Conservation (phyloP, 805 yeast genomes). For the Blastobotrys chiropterorum region DNA sequence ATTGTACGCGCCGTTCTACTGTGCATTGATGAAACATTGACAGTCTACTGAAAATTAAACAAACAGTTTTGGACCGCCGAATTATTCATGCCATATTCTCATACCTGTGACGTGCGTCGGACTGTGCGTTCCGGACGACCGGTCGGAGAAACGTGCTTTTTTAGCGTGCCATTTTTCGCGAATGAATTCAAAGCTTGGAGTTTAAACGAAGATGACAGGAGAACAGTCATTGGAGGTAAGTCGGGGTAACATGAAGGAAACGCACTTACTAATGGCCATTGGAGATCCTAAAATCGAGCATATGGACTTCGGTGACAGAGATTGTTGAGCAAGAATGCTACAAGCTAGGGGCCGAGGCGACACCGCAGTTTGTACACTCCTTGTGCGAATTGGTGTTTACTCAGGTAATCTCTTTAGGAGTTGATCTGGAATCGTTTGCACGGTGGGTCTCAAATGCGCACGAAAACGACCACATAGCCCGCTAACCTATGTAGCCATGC, state of each 20-base stretch:
- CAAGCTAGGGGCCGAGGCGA: conserved; percentile 19
- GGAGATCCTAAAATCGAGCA: conserved; percentile 22
- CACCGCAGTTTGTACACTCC: conserved; percentile 30
- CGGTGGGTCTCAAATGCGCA: conserved; percentile 15
- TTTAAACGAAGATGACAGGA: conserved; percentile 1
- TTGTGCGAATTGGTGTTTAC: conserved; percentile 28
- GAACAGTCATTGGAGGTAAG: conserved; percentile 5
- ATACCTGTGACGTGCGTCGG: too few relatives aligned
- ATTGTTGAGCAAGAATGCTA: conserved; percentile 27
- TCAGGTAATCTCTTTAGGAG: conserved; percentile 26
- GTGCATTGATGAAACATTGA: too few relatives aligned
- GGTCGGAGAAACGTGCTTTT: too few relatives aligned
- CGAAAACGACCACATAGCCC: not conserved
- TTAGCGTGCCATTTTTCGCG: too few relatives aligned
- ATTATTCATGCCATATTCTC: too few relatives aligned
- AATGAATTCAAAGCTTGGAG: too few relatives aligned
- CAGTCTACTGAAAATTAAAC: too few relatives aligned
- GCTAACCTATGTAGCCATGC: conserved; percentile 29
- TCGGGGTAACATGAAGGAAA: too few relatives aligned
- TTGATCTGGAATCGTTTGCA: conserved; percentile 28
- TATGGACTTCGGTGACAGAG: conserved; percentile 27
- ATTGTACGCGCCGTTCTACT: too few relatives aligned
- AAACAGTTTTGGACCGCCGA: too few relatives aligned
- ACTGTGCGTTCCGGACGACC: too few relatives aligned
- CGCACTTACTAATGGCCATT: not conserved